phyloP scores from a whole-genome alignment of 2,329 filamentous ascomycete species.

The Botrytis tulipae region DNA sequence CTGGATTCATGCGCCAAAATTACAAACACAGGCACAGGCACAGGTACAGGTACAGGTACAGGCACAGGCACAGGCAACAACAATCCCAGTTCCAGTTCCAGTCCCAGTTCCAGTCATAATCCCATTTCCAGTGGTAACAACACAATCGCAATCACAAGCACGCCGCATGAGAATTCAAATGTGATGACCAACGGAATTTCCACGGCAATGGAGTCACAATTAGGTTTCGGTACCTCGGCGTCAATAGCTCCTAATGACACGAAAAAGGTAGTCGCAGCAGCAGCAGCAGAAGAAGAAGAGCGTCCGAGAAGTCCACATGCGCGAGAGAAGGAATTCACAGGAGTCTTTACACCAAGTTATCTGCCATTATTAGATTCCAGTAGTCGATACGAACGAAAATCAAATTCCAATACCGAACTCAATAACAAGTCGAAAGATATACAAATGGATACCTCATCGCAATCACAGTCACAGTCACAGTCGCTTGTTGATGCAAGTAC shows the following conservation, averaged over 20 bases:
- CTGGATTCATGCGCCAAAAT: conserved; percentile 29
- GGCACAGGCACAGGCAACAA: not conserved
- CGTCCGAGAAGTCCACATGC: conserved; percentile 49
- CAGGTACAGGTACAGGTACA: not conserved
- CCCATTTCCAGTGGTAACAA: not conserved
- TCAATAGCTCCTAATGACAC: not conserved
- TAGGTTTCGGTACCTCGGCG: not conserved
- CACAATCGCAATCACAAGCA: not conserved
- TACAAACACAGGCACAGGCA: not conserved
- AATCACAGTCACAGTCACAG: conserved; percentile 19
- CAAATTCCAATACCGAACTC: conserved; percentile 9
- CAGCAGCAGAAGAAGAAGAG: conserved; percentile 35
- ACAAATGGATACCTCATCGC: conserved; percentile 26
- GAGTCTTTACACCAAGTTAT: conserved; percentile 62
- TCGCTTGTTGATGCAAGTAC: conserved; percentile 28
- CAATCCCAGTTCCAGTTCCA: not conserved
- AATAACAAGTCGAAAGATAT: conserved; percentile 26
- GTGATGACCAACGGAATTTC: conserved; percentile 15
- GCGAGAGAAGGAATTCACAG: conserved; percentile 58
- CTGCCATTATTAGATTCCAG: conserved; percentile 57
- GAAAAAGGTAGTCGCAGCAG: not conserved
- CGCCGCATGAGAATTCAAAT: not conserved
- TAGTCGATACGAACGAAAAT: conserved; percentile 27
- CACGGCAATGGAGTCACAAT: conserved; percentile 11
- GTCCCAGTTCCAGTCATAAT: not conserved